A percentile compares a stretch with the other conserved stretches of the same genome.
Evolutionary conservation across 805 yeast genomes (phyloP).

Genomic region (Ogataea zsoltii): DNA sequence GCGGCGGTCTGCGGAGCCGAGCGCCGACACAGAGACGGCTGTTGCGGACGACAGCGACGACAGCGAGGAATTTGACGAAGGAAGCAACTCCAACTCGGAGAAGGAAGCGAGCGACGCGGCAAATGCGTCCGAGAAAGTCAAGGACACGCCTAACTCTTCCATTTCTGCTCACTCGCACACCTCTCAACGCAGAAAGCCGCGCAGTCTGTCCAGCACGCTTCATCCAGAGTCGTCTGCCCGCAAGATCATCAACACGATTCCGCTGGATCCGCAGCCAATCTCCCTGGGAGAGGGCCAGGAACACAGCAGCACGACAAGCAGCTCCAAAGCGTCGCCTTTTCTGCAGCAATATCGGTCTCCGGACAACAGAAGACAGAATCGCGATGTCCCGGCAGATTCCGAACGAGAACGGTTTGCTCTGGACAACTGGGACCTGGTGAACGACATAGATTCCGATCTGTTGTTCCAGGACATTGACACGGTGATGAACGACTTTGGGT

Average conservation of each 20-base stretch:
- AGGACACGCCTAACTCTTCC: conserved; percentile 25
- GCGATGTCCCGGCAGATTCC: not conserved
- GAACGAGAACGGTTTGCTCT: conserved; percentile 26
- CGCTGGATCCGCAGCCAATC: conserved; percentile 82
- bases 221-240: conserved; percentile 75
- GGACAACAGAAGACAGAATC: conserved; percentile 7
- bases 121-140: conserved; percentile 4
- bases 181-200: conserved; percentile 36
- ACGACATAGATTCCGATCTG: conserved; percentile 49
- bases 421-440: conserved; percentile 41
- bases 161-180: conserved; percentile 21
- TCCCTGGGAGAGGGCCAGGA: conserved; percentile 34
- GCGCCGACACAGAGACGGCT: conserved; percentile 12
- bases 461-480: conserved; percentile 83
- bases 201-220: conserved; percentile 54
- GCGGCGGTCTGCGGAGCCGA: conserved; percentile 33
- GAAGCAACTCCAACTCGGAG: conserved; percentile 22
- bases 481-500: conserved; percentile 91
- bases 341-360: conserved; percentile 20
- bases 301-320: conserved; percentile 19
- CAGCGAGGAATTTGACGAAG: conserved; percentile 18
- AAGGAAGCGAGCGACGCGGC: conserved; percentile 25
- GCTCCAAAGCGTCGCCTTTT: conserved; percentile 23
- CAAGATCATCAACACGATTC: conserved; percentile 73
- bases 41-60: too few relatives aligned